Conservation (phyloP, 164 flowering plant genomes). For the Berberis vulgaris region DNA sequence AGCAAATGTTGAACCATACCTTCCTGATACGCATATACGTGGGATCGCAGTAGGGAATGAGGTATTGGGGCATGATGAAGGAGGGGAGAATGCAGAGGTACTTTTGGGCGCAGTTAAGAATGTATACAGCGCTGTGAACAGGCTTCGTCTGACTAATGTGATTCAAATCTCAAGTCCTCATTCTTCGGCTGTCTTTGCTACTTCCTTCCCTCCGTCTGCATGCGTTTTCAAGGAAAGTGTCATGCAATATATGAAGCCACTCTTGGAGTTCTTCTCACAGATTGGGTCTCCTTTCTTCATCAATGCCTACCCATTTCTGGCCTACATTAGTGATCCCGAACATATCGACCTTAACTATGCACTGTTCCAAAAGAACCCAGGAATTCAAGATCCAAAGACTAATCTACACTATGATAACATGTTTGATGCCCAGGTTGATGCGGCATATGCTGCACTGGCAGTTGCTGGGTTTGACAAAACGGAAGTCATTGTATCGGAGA, state of each 20-base stretch:
- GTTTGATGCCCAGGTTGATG: conserved; percentile 76
- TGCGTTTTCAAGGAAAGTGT: conserved; percentile 52
- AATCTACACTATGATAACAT: conserved; percentile 79
- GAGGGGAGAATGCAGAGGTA: conserved; percentile 42
- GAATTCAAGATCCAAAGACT: conserved; percentile 55
- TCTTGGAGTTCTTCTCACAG: conserved; percentile 57
- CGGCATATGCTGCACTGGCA: conserved; percentile 68
- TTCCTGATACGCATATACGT: conserved; percentile 49
- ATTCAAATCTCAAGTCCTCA: conserved; percentile 63
- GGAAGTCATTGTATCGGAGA: conserved; percentile 78
- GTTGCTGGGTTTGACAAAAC: conserved; percentile 50
- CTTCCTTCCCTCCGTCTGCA: conserved; percentile 69
- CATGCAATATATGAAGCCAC: conserved; percentile 53
- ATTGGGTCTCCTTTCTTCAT: conserved; percentile 65
- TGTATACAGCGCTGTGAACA: conserved; percentile 44
- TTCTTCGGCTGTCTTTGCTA: conserved; percentile 63
- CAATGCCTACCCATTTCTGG: conserved; percentile 80
- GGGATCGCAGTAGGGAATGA: conserved; percentile 89
- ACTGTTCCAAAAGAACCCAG: conserved; percentile 44
- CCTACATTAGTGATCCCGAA: conserved; percentile 58
- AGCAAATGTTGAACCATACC: conserved; percentile 56
- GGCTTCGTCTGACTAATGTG: conserved; percentile 23
- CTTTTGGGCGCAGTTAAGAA: conserved; percentile 61
- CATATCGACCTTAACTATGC: conserved; percentile 69
- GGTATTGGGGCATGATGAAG: conserved; percentile 42